Conservation (phyloP, 2,329 filamentous ascomycete genomes). For the Exophiala lecanii-corni region DNA sequence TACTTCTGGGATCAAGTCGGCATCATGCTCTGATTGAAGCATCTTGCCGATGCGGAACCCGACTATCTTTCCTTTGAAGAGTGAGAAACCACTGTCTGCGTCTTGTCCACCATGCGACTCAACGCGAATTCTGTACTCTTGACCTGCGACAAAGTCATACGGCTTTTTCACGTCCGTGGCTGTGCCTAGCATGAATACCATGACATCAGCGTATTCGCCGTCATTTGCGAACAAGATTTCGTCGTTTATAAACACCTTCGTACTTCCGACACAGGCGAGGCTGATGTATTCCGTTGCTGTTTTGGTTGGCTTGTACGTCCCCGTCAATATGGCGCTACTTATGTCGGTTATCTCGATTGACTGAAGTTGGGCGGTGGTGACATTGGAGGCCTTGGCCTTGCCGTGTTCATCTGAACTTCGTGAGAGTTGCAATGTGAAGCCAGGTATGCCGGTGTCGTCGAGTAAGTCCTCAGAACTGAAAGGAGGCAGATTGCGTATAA, state of each 20-base stretch:
- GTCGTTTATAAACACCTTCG: constrained; percentile 3
- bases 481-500: constrained; percentile 33
- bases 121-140: constrained; percentile 1
- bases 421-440: constrained; percentile 20
- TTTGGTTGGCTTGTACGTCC: constrained; percentile 6
- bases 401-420: constrained; percentile 46
- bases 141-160: constrained; percentile 1
- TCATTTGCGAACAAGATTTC: background rate
- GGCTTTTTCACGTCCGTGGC: background rate
- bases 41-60: background rate
- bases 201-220: background rate
- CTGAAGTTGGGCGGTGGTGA: background rate
- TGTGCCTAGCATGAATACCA: constrained; percentile 2
- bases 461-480: constrained; percentile 29
- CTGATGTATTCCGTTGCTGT: constrained; percentile 27
- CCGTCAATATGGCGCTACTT: background rate
- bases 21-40: constrained; percentile 23
- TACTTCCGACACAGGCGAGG: background rate
- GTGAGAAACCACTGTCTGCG: background rate
- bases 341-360: background rate
- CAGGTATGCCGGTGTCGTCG: constrained; percentile 17
- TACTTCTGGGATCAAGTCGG: constrained; percentile 26
- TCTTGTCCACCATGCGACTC: background rate
- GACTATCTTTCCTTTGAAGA: background rate
- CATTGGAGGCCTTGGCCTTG: background rate